Base-by-base conservation (phyloP, 257 asterid species). In the Solanum virginianum region DNA sequence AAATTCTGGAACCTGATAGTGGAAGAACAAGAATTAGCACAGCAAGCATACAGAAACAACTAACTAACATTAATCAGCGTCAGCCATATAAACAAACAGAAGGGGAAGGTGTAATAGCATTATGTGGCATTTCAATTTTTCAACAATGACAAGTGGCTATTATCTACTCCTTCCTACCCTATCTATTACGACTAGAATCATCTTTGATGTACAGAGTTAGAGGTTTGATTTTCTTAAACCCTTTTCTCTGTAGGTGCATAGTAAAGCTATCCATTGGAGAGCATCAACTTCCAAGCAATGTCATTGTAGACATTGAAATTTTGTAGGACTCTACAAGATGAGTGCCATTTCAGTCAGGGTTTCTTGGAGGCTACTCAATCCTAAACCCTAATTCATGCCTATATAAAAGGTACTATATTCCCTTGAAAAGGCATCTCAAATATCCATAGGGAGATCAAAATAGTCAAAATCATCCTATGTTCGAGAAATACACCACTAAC, bases 1-100 rank as follows among this genome's bases (percentile, higher is more conserved):
- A 84, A 81, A 89, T 89, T 85, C 90, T 85, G 83, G 91, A 87
- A 92, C 86, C 99, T 96, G 93, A 63, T 88, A 59, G 70, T 85
- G 82, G 82, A 85, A 84, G 70, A 54, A 81, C 79, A 45, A 88
- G 70, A 72, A 84, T 65, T 71, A 51, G 85, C 22, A 47, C 62
- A 49, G 45, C 83, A 55, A 29, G 53, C 69, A 83, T 53, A 74
- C 24, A 53, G 65, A 53, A 29, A 16, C 26, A 45, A 22, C 57
- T 45, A 72, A 43, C 57, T 20, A 39, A 13, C 80, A 7, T 70
- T 12, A n/a, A 74, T 13, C 41, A 74, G 13, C 59, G 22, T 13
- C 41, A 74, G 13, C 41, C 59, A 72, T n/a, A 74, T 11, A 47
- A 74, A 74, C n/a, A 74, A 74, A 22, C 10, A 47, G 59, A 47